Conservation (phyloP, 2,329 filamentous ascomycete species). For the Rosellinia necatrix region DNA sequence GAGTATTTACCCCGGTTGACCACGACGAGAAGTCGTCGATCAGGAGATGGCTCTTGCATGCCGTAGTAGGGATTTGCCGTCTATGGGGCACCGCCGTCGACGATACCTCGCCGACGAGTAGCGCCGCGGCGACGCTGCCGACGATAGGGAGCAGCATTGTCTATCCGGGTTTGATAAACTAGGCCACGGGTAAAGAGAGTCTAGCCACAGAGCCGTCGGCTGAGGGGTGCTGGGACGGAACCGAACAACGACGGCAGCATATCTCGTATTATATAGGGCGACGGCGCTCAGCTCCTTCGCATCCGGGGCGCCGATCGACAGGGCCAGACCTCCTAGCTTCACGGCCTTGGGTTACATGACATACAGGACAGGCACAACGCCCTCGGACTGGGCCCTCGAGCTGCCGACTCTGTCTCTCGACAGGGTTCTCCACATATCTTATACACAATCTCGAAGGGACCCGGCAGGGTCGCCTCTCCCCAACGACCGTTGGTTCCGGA, state of each 20-base stretch:
- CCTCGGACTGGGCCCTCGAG: slow-evolving; percentile 14
- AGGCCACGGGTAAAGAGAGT: slow-evolving; percentile 17
- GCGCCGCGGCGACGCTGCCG: slow-evolving; percentile 30
- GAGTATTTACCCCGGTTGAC: slow-evolving; percentile 30
- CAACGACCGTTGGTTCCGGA: slow-evolving; percentile 24
- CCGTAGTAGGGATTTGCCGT: slow-evolving; percentile 24
- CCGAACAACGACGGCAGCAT: background rate
- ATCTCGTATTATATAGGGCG: slow-evolving; percentile 13
- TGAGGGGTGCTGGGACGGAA: background rate
- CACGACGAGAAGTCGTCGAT: slow-evolving; percentile 44
- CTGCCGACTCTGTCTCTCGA: slow-evolving; percentile 22
- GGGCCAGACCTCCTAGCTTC: slow-evolving; percentile 19
- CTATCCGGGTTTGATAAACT: slow-evolving; percentile 24
- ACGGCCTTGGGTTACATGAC: slow-evolving; percentile 28
- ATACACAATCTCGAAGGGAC: slow-evolving; percentile 5
- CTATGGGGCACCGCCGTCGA: slow-evolving; percentile 22
- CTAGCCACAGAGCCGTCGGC: background rate
- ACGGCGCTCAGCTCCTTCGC: slow-evolving; percentile 12
- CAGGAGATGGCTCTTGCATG: slow-evolving; percentile 39
- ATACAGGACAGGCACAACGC: slow-evolving; percentile 19
- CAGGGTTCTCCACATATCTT: slow-evolving; percentile 37
- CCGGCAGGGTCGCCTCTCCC: slow-evolving; percentile 8
- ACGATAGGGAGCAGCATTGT: slow-evolving; percentile 35
- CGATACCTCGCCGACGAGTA: slow-evolving; percentile 31
- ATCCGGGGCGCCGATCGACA: slow-evolving; percentile 25